Conservation (phyloP, 106 monocot species). For the Allium sativum region DNA sequence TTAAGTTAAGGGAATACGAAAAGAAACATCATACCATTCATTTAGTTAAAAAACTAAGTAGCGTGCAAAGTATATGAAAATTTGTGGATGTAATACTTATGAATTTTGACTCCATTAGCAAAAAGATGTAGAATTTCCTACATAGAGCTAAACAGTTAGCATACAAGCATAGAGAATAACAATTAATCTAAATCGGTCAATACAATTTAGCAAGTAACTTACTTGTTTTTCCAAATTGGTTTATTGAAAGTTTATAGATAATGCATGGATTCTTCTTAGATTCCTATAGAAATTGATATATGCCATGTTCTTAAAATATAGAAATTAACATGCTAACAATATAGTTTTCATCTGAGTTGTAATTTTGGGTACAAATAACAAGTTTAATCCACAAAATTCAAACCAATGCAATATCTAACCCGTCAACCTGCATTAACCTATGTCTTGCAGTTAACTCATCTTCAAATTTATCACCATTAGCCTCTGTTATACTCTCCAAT, state of each 20-base stretch:
- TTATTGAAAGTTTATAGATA: constrained; percentile 53
- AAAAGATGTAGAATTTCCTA: neutral
- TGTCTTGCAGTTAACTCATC: constrained; percentile 75
- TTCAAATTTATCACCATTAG: constrained; percentile 47
- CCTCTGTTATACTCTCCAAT: constrained; percentile 64
- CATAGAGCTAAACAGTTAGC: no score
- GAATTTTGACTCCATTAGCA: neutral
- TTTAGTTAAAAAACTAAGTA: no score
- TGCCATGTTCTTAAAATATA: constrained; percentile 48
- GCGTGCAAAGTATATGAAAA: no score
- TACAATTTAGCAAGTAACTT: constrained; percentile 16
- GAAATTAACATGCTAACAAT: no score
- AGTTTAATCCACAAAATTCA: neutral
- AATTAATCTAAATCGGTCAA: neutral
- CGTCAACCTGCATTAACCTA: constrained; percentile 89
- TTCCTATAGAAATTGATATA: constrained; percentile 56
- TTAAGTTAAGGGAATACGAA: constrained; percentile 14
- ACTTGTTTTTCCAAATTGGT: constrained; percentile 71
- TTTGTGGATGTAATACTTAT: neutral
- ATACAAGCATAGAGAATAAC: no score
- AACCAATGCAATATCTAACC: constrained; percentile 21
- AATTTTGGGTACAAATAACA: neutral
- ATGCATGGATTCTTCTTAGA: constrained; percentile 44
- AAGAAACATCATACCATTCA: no score
- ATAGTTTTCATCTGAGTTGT: no score